Percentiles rank a stretch among this genome's conserved stretches.
phyloP scores from a whole-genome alignment of 352 stramenopile genomes.

The Pythium utonaiense region DNA sequence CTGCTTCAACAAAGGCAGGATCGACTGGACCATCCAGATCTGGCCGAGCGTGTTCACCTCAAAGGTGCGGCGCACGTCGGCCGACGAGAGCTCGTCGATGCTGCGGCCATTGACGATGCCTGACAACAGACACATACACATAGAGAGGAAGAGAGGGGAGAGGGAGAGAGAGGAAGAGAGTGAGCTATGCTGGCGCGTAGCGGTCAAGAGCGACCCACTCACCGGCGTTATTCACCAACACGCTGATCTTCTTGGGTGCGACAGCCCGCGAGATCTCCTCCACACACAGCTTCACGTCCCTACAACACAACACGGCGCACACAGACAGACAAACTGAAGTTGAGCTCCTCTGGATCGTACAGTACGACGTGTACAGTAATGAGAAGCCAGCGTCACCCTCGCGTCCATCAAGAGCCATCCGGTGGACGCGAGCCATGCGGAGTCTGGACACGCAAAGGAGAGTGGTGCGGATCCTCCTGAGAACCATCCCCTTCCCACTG shows the following conservation, averaged over 20 bases:
- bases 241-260: conserved; percentile 19
- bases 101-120: conserved; percentile 29
- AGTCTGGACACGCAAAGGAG: background rate
- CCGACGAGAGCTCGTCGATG: conserved; percentile 23
- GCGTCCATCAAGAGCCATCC: background rate
- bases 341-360: background rate
- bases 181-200: no score
- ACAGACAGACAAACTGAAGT: background rate
- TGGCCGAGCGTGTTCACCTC: conserved; percentile 54
- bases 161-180: background rate
- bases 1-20: conserved; percentile 65
- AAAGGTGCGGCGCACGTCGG: conserved; percentile 23
- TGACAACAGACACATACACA: conserved; percentile 22
- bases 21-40: conserved; percentile 64
- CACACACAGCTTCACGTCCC: conserved; percentile 18
- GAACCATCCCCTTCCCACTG: no score
- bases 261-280: conserved; percentile 8
- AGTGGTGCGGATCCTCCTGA: no score
- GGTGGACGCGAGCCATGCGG: background rate
- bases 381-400: background rate
- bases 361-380: no score
- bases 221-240: conserved; percentile 37
- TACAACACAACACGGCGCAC: conserved; percentile 13
- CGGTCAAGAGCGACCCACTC: no score
- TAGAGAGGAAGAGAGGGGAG: background rate